Evolutionary conservation across 352 stramenopile species (phyloP).

Genomic region (Globisporangium megalacanthum): DNA sequence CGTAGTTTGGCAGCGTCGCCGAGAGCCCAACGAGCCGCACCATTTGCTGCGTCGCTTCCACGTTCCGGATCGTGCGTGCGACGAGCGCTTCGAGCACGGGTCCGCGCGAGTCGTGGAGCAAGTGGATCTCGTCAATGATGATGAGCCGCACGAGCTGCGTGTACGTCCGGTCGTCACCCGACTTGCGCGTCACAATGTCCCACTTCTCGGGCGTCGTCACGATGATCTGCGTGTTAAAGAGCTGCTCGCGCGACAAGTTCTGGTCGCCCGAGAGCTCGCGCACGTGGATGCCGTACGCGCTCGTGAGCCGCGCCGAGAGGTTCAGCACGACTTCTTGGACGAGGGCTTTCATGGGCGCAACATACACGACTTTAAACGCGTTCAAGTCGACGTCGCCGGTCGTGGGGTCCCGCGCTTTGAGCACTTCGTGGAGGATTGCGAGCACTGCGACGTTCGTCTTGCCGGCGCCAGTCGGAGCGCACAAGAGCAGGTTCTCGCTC

Average conservation of each 20-base stretch:
- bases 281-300: conserved; percentile 82
- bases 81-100: conserved; percentile 98
- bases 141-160: conserved; percentile 93
- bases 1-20: conserved; percentile 99
- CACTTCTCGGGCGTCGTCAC: conserved; percentile 99
- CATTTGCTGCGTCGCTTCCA: conserved; percentile 97
- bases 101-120: conserved; percentile 98
- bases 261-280: conserved; percentile 97
- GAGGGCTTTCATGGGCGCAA: conserved; percentile 97
- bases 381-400: conserved; percentile 85
- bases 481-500: conserved; percentile 97
- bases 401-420: conserved; percentile 52
- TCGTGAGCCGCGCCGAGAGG: conserved; percentile 89
- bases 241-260: conserved; percentile 96
- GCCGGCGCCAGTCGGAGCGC: conserved; percentile 96
- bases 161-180: conserved; percentile 92
- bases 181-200: conserved; percentile 99
- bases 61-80: conserved; percentile 95
- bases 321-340: conserved; percentile 99
- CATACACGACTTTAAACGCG: conserved; percentile 93
- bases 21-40: conserved; percentile 97
- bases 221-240: conserved; percentile 96
- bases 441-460: conserved; percentile 99
- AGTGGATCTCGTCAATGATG: conserved; percentile 99
- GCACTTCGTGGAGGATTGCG: conserved; percentile 95